Evolutionary conservation across 2,329 filamentous ascomycete genomes (phyloP), one percentile per base, ranked within the genome.

Genomic region (Parasarocladium wereldwijsianum): DNA sequence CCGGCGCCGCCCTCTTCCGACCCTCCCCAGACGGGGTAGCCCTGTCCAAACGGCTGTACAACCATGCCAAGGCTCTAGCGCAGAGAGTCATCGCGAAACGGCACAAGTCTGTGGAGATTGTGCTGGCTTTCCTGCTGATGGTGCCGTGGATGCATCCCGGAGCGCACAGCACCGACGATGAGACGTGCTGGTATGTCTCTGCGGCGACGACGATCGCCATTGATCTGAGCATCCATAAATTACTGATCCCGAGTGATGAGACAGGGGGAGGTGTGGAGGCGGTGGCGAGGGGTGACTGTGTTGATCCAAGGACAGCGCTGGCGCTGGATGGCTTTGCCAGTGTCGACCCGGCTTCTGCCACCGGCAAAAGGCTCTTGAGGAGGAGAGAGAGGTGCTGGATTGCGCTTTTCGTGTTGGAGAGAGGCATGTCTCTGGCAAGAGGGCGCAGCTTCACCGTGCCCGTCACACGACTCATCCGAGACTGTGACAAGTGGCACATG

Each of bases 71-170:
- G 36, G 58, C 58, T 15, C 60, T 83, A 4, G 76, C 72, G 0
- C 65, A 72, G 16, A 61, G 66, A 17, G 64, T 82, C 24, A 70
- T 76, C 29, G 52, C 62, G 1, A 62, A 66, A 26, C 67, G 75
- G 3, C 66, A 72, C 41, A 66, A 74, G 33, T 83, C 77, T 0
- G 74, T 80, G 5, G 77, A 83, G 45, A 80, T 83, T 33, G 71
- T 83, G 0, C 54, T 83, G 2, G 77, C 73, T 0, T 82, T 82
- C 43, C 76, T 83, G 70, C 65, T 80, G 18, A 81, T 81, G 36
- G 66, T 83, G 6, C 77, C 77, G 0, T 83, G 77, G 77, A 80
- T 82, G 65, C 69, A 70, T 17, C 72, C 73, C 2, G 72, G 73
- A 3, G 55, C 66, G 34, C 71, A 77, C 41, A 75, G 70, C 46